phyloP scores from a whole-genome alignment of 2,329 filamentous ascomycete genomes.

The Ophiocordyceps camponoti-floridani region DNA sequence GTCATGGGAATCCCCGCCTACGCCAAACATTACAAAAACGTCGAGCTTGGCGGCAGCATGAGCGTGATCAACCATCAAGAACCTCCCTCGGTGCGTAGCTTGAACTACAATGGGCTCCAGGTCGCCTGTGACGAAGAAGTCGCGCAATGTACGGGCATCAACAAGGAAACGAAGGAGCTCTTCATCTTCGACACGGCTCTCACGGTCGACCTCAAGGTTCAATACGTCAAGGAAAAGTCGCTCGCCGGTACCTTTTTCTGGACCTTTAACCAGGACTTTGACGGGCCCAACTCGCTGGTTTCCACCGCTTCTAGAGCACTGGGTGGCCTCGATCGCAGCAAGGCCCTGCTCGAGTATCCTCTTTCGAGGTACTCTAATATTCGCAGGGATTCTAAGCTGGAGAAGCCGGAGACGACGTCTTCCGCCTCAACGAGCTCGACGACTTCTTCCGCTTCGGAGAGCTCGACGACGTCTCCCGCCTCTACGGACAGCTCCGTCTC shows the following conservation, averaged over 20 bases:
- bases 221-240: background rate
- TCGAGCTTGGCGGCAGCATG: background rate
- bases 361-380: background rate
- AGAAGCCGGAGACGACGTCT: background rate
- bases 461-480: too few species aligned
- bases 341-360: background rate
- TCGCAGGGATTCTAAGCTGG: background rate
- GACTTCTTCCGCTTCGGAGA: too few species aligned
- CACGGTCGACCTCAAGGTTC: background rate
- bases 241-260: background rate
- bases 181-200: background rate
- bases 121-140: background rate
- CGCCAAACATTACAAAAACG: background rate
- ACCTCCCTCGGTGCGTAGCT: background rate
- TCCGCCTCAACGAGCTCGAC: background rate
- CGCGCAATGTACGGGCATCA: background rate
- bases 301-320: background rate
- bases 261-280: background rate
- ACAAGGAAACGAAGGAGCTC: background rate
- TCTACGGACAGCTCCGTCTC: too few species aligned
- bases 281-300: background rate
- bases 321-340: background rate
- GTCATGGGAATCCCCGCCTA: background rate
- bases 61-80: too few species aligned
- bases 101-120: background rate